Percentiles rank a stretch among this genome's conserved stretches.
Conservation (phyloP, 768 basidiomycete genomes). For the Psilocybe cyanescens region DNA sequence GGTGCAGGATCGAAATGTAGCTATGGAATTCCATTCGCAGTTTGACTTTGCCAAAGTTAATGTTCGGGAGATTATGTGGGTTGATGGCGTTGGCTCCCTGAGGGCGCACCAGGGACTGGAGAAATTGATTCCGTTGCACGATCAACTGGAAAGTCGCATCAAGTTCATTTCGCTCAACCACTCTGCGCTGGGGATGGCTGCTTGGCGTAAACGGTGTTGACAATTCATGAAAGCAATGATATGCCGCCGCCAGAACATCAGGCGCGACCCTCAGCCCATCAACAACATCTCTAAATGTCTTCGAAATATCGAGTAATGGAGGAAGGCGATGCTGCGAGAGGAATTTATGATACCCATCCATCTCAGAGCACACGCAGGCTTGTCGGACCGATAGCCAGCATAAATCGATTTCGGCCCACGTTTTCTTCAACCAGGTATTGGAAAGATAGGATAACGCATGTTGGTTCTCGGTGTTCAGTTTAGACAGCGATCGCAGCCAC, state of each 20-base stretch:
- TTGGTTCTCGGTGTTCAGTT: slow-evolving; percentile 1
- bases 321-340: background rate
- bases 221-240: slow-evolving; percentile 2
- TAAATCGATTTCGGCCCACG: slow-evolving; percentile 1
- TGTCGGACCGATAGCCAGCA: slow-evolving; percentile 2
- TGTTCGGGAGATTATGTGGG: background rate
- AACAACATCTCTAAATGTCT: background rate
- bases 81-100: background rate
- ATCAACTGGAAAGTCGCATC: background rate
- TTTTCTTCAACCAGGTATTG: background rate
- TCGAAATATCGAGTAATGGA: background rate
- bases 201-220: background rate
- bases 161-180: background rate
- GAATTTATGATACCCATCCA: background rate
- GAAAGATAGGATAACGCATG: background rate
- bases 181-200: background rate
- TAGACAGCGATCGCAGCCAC: background rate
- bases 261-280: background rate
- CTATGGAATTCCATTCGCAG: background rate
- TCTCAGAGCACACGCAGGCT: background rate
- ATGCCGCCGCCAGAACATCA: background rate
- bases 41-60: background rate
- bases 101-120: background rate
- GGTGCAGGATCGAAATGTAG: background rate
- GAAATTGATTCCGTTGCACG: background rate